phyloP scores from a whole-genome alignment of 306 rosid genomes.

The Fagus sylvatica region DNA sequence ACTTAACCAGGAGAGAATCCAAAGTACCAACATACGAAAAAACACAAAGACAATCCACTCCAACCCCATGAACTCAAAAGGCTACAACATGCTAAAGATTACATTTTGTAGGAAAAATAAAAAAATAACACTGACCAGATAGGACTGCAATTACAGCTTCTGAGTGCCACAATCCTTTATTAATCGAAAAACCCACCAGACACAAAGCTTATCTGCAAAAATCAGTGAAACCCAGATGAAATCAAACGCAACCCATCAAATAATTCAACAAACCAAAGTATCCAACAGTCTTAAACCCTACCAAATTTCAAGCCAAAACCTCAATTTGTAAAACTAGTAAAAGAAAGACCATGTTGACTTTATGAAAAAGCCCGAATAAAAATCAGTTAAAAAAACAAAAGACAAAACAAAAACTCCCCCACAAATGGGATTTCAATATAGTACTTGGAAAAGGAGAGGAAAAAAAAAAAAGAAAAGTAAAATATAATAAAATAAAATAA shows the following conservation, averaged over 20 bases:
- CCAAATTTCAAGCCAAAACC: conserved; percentile 16
- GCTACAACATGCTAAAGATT: not conserved
- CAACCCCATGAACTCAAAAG: not conserved
- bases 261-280: not conserved
- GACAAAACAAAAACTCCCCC: not conserved
- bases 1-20: not conserved
- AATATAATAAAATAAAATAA: too few relatives aligned
- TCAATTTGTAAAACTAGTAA: not conserved
- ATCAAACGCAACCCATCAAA: conserved; percentile 10
- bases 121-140: conserved; percentile 12
- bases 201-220: conserved; percentile 20
- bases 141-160: conserved; percentile 21
- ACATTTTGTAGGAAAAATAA: not conserved
- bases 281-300: conserved; percentile 16
- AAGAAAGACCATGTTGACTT: not conserved
- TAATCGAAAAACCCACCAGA: conserved; percentile 3
- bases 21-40: not conserved
- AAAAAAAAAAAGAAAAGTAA: too few relatives aligned
- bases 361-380: not conserved
- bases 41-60: not conserved
- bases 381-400: not conserved
- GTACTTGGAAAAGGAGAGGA: not conserved
- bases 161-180: conserved; percentile 3
- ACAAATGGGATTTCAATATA: not conserved
- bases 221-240: conserved; percentile 10